Base-by-base conservation (phyloP, 106 monocot species). In the Dendrobium officinale region DNA sequence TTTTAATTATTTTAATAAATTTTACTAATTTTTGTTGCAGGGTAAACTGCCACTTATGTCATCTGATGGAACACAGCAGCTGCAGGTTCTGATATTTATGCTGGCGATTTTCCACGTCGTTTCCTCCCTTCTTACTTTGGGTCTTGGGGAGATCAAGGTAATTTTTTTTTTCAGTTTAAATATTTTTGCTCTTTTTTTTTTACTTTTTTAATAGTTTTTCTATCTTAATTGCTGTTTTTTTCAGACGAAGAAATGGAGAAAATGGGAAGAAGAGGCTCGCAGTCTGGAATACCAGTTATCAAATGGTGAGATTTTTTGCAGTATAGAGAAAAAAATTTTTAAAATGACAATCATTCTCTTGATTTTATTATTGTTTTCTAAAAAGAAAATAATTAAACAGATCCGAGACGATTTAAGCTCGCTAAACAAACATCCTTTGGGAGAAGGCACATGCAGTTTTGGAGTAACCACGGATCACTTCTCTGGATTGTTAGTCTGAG, bases 261-360 rank as follows among this genome's bases (percentile, higher is more conserved):
- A 31, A 4, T 90, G 90, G 90, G 90, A 90, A 24, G 87, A 85
- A 19, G 85, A 90, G 79, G 85, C 90, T 13, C 68, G 27, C 40
- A 79, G 79, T 18, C 70, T 87, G 43, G 81, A 90, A 13, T 77
- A 90, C 81, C 75, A 83, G 40, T 43, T 87, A 33, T 87, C 85
- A 0, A 73, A 81, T 31, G 90, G 90, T 87, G 80, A 58, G 76
- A 29, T 68, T 68, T 13, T 68, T 6, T 70, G 33, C 2, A 15
- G 4, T 70, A 11, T 10, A 70, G 1, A 3, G 6, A 61, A 29
- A 68, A 68, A 64, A 24, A 56, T 22, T 8, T 64, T 11, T 4
- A 20, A 64, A 6, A 5, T 64, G 24, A 22, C n/a, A 64, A 9
- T 9, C 6, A 24, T 6, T 64, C 9, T 20, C 4, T 56, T 24